Conservation (phyloP, 495 filamentous ascomycete species). For the Cercophora samala region DNA sequence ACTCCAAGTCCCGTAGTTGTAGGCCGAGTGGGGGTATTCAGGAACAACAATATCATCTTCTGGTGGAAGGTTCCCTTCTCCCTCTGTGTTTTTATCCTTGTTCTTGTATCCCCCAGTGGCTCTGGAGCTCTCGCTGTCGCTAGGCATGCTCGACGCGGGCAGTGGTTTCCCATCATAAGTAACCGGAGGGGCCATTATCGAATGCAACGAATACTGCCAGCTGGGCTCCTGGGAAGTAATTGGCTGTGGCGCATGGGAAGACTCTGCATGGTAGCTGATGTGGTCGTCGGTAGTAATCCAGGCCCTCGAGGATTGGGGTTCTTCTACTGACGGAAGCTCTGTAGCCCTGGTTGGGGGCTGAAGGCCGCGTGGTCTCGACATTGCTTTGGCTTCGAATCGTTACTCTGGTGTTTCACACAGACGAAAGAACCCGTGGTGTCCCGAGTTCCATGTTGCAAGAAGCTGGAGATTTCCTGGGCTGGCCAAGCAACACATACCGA, state of each 20-base stretch:
- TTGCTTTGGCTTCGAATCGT: neutral
- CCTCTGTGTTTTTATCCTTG: neutral
- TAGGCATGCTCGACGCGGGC: neutral
- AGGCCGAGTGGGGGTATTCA: constrained; percentile 32
- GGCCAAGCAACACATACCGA: neutral
- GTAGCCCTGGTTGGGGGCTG: neutral
- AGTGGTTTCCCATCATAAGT: neutral
- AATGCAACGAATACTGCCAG: neutral
- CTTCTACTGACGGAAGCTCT: neutral
- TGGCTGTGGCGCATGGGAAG: neutral
- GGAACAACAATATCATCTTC: neutral
- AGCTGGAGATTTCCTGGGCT: neutral
- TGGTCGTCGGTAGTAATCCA: neutral
- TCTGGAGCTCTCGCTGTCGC: neutral
- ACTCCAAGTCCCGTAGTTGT: constrained; percentile 58
- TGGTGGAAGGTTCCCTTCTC: neutral
- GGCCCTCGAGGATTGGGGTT: neutral
- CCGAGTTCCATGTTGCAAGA: neutral
- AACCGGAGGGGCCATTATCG: neutral
- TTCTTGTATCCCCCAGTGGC: neutral
- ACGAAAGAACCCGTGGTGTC: neutral
- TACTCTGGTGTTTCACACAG: neutral
- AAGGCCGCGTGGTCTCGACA: neutral
- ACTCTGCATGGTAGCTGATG: neutral
- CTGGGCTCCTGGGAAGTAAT: neutral